Evolutionary conservation across 2,329 filamentous ascomycete species (phyloP).

Genomic region (Triangularia setosa): DNA sequence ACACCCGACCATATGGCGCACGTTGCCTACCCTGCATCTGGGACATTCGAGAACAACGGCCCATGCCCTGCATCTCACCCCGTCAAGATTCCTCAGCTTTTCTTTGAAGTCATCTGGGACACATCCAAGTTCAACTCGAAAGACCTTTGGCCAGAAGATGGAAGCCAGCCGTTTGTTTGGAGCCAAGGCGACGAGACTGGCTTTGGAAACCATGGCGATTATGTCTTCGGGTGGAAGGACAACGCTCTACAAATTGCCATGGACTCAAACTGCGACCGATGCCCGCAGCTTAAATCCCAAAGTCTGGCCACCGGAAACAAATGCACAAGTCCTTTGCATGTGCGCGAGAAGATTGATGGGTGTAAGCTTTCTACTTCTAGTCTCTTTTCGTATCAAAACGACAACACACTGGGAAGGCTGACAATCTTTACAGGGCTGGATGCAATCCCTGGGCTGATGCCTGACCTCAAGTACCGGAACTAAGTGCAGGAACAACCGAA

Average conservation of each 20-base stretch:
- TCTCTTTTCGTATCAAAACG: neutral
- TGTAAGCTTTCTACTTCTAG: constrained; percentile 13
- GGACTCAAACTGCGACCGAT: constrained; percentile 21
- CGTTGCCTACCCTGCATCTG: constrained; percentile 28
- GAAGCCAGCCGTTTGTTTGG: constrained; percentile 34
- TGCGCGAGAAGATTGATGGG: constrained; percentile 17
- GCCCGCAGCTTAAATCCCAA: constrained; percentile 22
- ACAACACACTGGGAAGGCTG: neutral
- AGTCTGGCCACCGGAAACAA: constrained; percentile 18
- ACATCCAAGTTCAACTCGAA: constrained; percentile 36
- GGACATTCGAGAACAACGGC: constrained; percentile 22
- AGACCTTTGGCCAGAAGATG: constrained; percentile 35
- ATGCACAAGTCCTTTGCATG: constrained; percentile 13
- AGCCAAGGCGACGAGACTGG: constrained; percentile 37
- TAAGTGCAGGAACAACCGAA: neutral
- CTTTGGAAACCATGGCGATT: constrained; percentile 39
- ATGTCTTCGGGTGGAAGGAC: constrained; percentile 37
- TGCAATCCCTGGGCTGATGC: constrained; percentile 2
- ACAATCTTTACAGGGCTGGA: neutral
- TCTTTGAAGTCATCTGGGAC: constrained; percentile 38
- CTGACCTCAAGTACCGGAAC: neutral
- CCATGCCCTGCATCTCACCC: constrained; percentile 31
- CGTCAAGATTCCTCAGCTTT: constrained; percentile 34
- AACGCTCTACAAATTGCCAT: constrained; percentile 34
- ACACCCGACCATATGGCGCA: constrained; percentile 44